Base-by-base conservation (phyloP, 1,284 basidiomycete genomes). In the Trametes polyzona region DNA sequence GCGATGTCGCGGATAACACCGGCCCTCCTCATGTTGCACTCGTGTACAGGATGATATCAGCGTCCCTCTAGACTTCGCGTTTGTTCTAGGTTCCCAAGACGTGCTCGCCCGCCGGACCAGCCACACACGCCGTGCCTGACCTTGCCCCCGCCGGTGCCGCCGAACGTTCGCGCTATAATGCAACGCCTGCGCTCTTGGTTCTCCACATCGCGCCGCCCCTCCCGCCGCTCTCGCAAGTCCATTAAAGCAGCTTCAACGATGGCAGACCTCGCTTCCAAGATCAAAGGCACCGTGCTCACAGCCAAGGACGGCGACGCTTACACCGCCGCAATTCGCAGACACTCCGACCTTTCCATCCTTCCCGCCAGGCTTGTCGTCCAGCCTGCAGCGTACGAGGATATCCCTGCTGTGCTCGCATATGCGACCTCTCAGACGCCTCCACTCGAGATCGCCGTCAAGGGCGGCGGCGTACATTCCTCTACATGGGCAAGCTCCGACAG, bases 401-500 rank as follows among this genome's bases (percentile, higher is more conserved):
- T 69, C 35, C 56, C 67, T 2, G 47, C 40, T 1, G 58, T 64
- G 23, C 32, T 69, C 23, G 50, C 60, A 4, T 67, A 55, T 35
- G 68, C 68, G 7, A 36, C 47, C 24, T 17, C 57, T 2, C 64
- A 65, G 21, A 44, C 55, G 3, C 65, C 65, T 6, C 59, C 60
- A 2, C 49, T 67, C 43, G 67, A 69, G 51, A 57, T 69, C 47
- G 68, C 66, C 7, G 60, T 68, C 53, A 68, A 67, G 47, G 55
- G 63, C 30, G 68, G 68, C n/a, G 68, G 68, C 4, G 59, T 57
- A 8, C 65, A 68, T 36, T 58, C 65, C 2, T 58, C 67, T n/a
- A 67, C 65, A 7, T 66, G 63, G 63, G 60, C 67, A 1, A 66
- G 64, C 44, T 67, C 73, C 2, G 70, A 73, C 1, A 71, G 71